Evolutionary conservation across 306 rosid genomes (phyloP), one percentile per base, ranked within the genome.

Genomic region (Acacia melanoxylon): DNA sequence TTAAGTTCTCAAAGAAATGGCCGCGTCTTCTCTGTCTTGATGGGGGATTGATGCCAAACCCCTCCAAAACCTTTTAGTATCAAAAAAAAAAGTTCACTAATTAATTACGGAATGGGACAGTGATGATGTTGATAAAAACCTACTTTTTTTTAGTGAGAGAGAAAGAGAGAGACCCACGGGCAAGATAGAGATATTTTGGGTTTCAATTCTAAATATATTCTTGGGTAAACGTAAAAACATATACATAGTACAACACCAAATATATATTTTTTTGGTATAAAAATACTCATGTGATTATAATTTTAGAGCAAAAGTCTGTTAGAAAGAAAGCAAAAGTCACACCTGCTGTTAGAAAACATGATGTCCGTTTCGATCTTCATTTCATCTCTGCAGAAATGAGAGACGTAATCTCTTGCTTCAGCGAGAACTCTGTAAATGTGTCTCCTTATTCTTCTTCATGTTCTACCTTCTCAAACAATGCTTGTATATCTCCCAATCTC

Each of bases 351-450:
- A n/a, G n/a, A n/a, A n/a, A n/a, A n/a, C n/a, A n/a, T n/a, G n/a
- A n/a, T n/a, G n/a, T n/a, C n/a, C n/a, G 69, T 74, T 81, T 51
- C 80, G 77, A 86, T 88, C 84, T 78, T 82, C 68, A 5, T 31
- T 14, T n/a, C 41, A 33, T 10, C 8, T 58, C 22, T 78, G 5
- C 45, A 25, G 83, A 73, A 83, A 95, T 95, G 99, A 95, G 98
- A 89, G 98, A 95, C 88, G 70, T 86, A 13, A 85, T 91, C 45
- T 89, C 99, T 16, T 95, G 99, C 78, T 90, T 95, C 66, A 91
- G 93, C 68, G 99, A 95, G n/a, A 90, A 89, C 85, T 89, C 99
- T 33, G 92, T 93, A 3, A 88, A 75, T 74, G 90, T 92, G 31
- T 91, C 98, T 24, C 75, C 16, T 11, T 10, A 81, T 51, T 81